phyloP scores from a whole-genome alignment of 495 filamentous ascomycete genomes.

The Aspergillus avenaceus region DNA sequence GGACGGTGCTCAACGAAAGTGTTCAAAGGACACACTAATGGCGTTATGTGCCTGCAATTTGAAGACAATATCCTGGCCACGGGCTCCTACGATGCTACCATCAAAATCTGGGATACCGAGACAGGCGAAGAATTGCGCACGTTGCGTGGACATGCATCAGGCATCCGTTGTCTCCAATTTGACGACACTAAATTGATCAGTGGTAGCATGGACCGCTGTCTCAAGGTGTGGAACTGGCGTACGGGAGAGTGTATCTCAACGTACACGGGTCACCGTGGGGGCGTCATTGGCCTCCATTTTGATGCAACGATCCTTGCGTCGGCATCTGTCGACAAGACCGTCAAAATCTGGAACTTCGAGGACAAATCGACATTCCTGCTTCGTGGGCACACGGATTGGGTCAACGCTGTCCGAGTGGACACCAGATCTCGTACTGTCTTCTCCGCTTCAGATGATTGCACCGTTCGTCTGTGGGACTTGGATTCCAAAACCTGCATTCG shows the following conservation, averaged over 20 bases:
- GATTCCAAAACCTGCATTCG: conserved; percentile 74
- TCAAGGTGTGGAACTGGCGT: conserved; percentile 96
- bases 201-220: conserved; percentile 71
- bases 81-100: conserved; percentile 89
- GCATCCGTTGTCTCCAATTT: conserved; percentile 86
- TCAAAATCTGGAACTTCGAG: conserved; percentile 92
- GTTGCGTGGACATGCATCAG: conserved; percentile 72
- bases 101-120: conserved; percentile 94
- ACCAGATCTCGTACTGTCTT: conserved; percentile 75
- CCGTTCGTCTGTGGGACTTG: conserved; percentile 88
- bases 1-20: conserved; percentile 77
- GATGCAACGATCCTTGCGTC: conserved; percentile 77
- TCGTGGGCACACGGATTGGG: conserved; percentile 86
- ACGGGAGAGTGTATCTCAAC: conserved; percentile 85
- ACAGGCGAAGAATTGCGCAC: conserved; percentile 81
- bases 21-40: conserved; percentile 88
- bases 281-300: conserved; percentile 84
- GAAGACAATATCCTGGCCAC: conserved; percentile 89
- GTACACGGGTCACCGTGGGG: conserved; percentile 69
- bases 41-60: conserved; percentile 94
- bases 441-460: conserved; percentile 91
- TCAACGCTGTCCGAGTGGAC: conserved; percentile 88
- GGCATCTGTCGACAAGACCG: conserved; percentile 80
- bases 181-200: conserved; percentile 88
- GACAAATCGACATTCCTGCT: conserved; percentile 74